A percentile compares a stretch with the other conserved stretches of the same genome.
These are phyloP conservation scores for Escovopsis sp. DNA, from an alignment of 2,329 filamentous ascomycete genomes.

Conservation along the genomic window DNA sequence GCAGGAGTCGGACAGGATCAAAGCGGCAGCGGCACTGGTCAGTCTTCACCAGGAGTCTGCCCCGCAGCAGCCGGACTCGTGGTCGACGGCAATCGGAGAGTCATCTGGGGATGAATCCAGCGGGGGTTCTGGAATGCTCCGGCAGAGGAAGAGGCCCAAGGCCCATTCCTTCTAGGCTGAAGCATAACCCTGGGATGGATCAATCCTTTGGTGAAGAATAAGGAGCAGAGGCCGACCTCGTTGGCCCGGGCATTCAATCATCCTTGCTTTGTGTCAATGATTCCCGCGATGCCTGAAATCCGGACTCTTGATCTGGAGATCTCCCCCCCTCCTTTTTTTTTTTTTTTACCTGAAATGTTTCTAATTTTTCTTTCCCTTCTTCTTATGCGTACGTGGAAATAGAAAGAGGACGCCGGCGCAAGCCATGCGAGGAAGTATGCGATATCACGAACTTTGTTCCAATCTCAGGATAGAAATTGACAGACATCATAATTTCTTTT, in stretches of 20 bases:
- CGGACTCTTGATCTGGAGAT: too few species aligned
- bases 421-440: too few species aligned
- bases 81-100: not conserved
- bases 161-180: constrained; percentile 1
- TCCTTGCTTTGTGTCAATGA: too few species aligned
- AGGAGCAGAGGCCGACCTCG: too few species aligned
- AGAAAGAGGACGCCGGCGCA: not conserved
- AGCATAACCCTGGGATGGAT: too few species aligned
- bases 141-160: constrained; percentile 5
- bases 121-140: not conserved
- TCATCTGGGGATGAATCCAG: constrained; percentile 1
- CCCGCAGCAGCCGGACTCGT: not conserved
- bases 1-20: constrained; percentile 3
- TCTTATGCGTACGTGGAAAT: not conserved
- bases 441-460: too few species aligned
- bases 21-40: constrained; percentile 6
- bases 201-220: too few species aligned
- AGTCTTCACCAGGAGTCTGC: constrained; percentile 4
- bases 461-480: too few species aligned
- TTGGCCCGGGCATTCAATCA: too few species aligned
- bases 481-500: not conserved
- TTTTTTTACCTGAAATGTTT: not conserved
- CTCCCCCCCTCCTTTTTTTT: not conserved
- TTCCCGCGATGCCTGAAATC: too few species aligned
- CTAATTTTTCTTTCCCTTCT: not conserved